Conservation (phyloP, 108 stramenopile genomes). For the Pseudonitzschia multiseries region DNA sequence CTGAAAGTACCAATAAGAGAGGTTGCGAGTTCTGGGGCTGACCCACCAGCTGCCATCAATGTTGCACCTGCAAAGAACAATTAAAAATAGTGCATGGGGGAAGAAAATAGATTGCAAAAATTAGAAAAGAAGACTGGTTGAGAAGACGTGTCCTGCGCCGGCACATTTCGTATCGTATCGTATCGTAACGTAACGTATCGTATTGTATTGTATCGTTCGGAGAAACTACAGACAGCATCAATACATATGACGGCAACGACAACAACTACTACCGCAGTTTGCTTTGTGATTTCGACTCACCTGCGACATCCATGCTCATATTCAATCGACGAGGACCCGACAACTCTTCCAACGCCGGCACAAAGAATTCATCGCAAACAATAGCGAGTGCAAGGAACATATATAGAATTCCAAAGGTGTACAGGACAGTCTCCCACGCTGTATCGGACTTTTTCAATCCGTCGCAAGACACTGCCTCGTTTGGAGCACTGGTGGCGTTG, state of each 20-base stretch:
- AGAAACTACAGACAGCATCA: background rate
- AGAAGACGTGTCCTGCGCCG: background rate
- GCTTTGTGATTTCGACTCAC: slow-evolving; percentile 20
- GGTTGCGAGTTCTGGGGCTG: slow-evolving; percentile 83
- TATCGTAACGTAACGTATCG: too few relatives aligned
- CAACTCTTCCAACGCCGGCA: slow-evolving; percentile 82
- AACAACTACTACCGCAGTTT: too few relatives aligned
- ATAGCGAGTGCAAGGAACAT: slow-evolving; percentile 86
- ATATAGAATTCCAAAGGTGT: slow-evolving; percentile 64
- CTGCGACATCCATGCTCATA: slow-evolving; percentile 80
- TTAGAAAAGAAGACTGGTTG: background rate
- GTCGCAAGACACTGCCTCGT: slow-evolving; percentile 11
- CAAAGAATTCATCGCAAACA: slow-evolving; percentile 87
- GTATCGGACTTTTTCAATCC: slow-evolving; percentile 33
- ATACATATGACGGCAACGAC: background rate
- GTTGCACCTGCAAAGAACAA: slow-evolving; percentile 41
- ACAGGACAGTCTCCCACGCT: slow-evolving; percentile 40
- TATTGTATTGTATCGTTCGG: too few relatives aligned
- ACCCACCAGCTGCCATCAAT: slow-evolving; percentile 82
- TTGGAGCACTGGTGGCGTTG: background rate
- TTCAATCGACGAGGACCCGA: slow-evolving; percentile 48
- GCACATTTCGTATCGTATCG: background rate
- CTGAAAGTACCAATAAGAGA: slow-evolving; percentile 76
- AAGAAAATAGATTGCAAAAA: background rate
- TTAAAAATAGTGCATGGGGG: background rate